Base-by-base conservation (phyloP, 2,329 filamentous ascomycete genomes). In the Trichophyton rubrum region DNA sequence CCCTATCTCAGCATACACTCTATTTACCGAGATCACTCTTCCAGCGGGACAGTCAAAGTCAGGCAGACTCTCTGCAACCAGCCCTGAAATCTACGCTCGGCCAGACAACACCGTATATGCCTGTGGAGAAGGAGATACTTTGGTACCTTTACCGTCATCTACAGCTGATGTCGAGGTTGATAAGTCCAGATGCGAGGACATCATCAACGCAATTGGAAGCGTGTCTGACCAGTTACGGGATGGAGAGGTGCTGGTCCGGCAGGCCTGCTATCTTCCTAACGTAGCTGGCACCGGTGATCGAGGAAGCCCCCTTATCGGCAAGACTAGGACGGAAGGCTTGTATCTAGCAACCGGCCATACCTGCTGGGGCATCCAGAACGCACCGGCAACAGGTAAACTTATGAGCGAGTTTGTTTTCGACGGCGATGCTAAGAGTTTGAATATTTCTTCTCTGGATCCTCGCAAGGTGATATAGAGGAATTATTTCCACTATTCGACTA, bases 331-430 rank as follows among this genome's bases (percentile, higher is more conserved):
- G 0, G 82, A 84, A 5, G 90, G 91, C 0, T 68, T 97, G 49
- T 86, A 87, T 72, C 78, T 97, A 62, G 93, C 93, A 0, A 82
- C 89, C 0, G 93, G 93, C 0, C 93, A 99, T 77, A 96, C 90
- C 1, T 97, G 92, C 75, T 99, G 93, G 93, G 93, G 93, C 0
- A 96, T 99, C 22, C 92, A 97, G 76, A 97, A 99, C 75, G 90
- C 85, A 0, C 91, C 92, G 0, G 93, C 82, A 1, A 97, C 92
- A 6, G 89, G 89, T 3, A 89, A 86, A 74, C 72, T 92, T 43
- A 86, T 93, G 77, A 86, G 87, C 41, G 88, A 92, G 72, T 84
- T 88, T 73, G 76, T 93, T 1, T 84, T 91, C 67, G 88, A 91
- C 60, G 88, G 88, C 0, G 74, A 77, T 62, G 82, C 86, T 0